Base-by-base conservation (phyloP, 768 basidiomycete genomes). In the Leccinum pellstonianum region DNA sequence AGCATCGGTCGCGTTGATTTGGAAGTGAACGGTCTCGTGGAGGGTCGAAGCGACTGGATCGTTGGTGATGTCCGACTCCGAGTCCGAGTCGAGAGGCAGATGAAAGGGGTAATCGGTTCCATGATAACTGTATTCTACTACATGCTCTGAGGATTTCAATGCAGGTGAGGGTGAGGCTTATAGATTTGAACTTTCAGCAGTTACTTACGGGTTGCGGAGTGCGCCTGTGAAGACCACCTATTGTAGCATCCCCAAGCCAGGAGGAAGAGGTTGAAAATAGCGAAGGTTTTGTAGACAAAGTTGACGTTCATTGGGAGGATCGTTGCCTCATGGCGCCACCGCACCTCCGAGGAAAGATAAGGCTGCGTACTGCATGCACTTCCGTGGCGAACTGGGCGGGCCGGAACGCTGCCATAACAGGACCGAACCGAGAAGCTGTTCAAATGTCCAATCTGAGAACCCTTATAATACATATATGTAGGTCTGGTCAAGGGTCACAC, bases 11-110 rank as follows among this genome's bases (percentile, higher is more conserved):
- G 5, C 25, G 52, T 64, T 64, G 54, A 56, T 9, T 14, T 38
- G 38, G n/a, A 60, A 38, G 15, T 60, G 63, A 23, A 60, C 46
- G 4, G 57, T 53, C 63, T 64, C 63, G 41, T 64, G 63, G 17
- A 64, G 54, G 5, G 63, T 60, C 54, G 54, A 60, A 31, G 63
- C 63, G 52, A 64, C 63, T 7, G 58, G 63, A 11, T 4, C 11
- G 17, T 43, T 21, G 19, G 43, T 23, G 25, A 17, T 10, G 14
- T 37, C 17, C n/a, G n/a, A n/a, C n/a, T n/a, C n/a, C n/a, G n/a
- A n/a, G n/a, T n/a, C n/a, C 19, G 43, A 46, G 19, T 46, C 19
- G 11, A 64, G 38, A 4, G 63, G 54, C 15, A 64, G 52, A 21
- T 60, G 51, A 1, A 64, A 6, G 1, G 62, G 63, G 25, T 64